Base-by-base conservation (phyloP, 192 early-diverging fungal genomes). In the Podila epigama region DNA sequence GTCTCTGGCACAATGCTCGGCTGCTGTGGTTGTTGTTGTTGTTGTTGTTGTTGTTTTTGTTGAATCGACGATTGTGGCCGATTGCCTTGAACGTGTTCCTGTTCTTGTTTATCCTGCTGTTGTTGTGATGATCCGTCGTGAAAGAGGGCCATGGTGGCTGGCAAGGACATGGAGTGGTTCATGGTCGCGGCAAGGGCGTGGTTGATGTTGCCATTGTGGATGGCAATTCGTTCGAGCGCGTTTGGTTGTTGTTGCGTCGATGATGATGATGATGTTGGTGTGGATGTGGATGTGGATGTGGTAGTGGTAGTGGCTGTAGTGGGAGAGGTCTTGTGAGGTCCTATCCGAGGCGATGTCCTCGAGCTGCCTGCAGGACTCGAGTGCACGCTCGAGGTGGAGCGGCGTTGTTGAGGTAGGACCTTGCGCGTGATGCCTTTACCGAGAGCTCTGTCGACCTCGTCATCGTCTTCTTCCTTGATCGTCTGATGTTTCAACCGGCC, bases 131-230 rank as follows among this genome's bases (percentile, higher is more conserved):
- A 22, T 22, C 44, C 44, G n/a, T n/a, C n/a, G n/a, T 48, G 44
- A 22, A 48, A 48, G 44, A 48, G n/a, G 44, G n/a, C 4, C 33
- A 28, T 62, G 29, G 44, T 48, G n/a, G 11, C n/a, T 9, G 63
- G 63, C 20, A 66, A 12, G 2, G 72, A 51, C 34, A 65, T 42
- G 37, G 65, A 68, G 48, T 75, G 72, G 34, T 68, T 56, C 52
- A 53, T 51, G 25, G 59, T 75, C 36, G 72, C 52, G 10, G 70
- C 72, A 18, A 75, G 15, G 9, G 66, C 72, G 15, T 20, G 51
- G 44, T 75, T 75, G 44, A 75, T 75, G 34, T 75, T 75, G 51
- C 55, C 54, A 41, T 75, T 75, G 40, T 75, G 72, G 15, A 75
- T 75, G 5, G 72, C 72, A 51, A 75, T 75, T 54, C 72, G 28